Evolutionary conservation across 805 yeast species (phyloP).

Genomic region (Sungouiella thailandica): DNA sequence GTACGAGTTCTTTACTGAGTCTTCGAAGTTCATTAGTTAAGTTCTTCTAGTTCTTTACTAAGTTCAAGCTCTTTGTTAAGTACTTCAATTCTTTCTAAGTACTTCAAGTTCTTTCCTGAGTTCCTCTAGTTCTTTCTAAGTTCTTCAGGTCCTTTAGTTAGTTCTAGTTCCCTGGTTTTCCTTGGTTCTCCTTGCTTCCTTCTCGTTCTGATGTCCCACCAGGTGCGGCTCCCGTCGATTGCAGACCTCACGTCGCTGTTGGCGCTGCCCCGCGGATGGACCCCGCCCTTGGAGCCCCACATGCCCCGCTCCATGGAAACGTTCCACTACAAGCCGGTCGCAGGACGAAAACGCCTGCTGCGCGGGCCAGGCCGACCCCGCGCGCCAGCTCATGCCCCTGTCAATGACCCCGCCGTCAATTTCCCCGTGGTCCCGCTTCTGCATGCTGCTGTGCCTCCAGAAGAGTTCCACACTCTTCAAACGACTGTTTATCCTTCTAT

Average conservation of each 20-base stretch:
- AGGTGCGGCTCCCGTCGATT: constrained; percentile 2
- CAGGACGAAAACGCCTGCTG: background rate
- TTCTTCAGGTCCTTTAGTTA: too few species aligned
- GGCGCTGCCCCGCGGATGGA: background rate
- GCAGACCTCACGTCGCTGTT: background rate
- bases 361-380: background rate
- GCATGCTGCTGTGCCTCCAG: background rate
- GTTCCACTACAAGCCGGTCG: background rate
- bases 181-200: too few species aligned
- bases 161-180: too few species aligned
- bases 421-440: background rate
- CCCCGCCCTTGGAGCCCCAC: too few species aligned
- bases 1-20: too few species aligned
- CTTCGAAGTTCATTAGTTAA: too few species aligned
- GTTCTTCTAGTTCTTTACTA: too few species aligned
- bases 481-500: constrained; percentile 3
- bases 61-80: too few species aligned
- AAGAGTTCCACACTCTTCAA: background rate
- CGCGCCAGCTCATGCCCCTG: background rate
- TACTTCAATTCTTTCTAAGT: too few species aligned
- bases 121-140: too few species aligned
- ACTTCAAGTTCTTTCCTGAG: too few species aligned
- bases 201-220: too few species aligned
- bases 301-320: background rate
- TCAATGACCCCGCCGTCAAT: background rate